Evolutionary conservation across 208 protist species (phyloP).

Genomic region (Crithidia acanthocephali): DNA sequence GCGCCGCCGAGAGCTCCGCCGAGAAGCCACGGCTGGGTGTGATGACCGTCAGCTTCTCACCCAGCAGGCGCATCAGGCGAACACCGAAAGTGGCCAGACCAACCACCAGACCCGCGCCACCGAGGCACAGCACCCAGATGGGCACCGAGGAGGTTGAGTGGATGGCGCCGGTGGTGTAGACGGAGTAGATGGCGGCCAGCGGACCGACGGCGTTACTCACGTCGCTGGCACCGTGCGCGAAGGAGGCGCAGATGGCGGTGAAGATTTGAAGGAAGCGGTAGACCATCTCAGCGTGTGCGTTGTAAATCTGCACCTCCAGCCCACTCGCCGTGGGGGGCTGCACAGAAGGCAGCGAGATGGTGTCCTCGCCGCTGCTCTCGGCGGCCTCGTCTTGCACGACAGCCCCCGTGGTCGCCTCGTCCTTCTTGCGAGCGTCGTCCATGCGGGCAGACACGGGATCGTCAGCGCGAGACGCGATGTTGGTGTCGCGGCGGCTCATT

Average conservation of each 20-base stretch:
- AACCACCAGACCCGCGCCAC: constrained; percentile 70
- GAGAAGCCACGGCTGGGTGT: constrained; percentile 78
- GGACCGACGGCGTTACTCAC: constrained; percentile 88
- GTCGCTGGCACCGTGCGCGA: constrained; percentile 88
- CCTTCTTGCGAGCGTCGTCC: constrained; percentile 16
- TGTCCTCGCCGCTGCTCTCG: constrained; percentile 26
- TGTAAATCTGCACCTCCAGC: constrained; percentile 61
- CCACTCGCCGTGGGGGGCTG: constrained; percentile 28
- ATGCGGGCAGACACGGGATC: background rate
- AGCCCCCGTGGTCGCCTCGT: constrained; percentile 28
- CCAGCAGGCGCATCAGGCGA: constrained; percentile 71
- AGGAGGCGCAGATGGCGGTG: constrained; percentile 83
- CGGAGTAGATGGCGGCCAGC: constrained; percentile 70
- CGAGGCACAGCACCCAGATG: constrained; percentile 75
- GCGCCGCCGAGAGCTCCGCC: constrained; percentile 74
- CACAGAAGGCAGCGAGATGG: background rate
- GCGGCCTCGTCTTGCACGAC: constrained; percentile 36
- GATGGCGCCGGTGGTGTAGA: constrained; percentile 61
- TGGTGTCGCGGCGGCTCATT: background rate
- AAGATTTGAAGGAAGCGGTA: constrained; percentile 87
- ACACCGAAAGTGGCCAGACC: constrained; percentile 80
- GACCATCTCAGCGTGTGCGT: constrained; percentile 59
- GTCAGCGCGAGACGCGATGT: background rate
- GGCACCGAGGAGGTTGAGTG: constrained; percentile 41
- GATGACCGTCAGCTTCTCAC: constrained; percentile 78